phyloP scores from a whole-genome alignment of 768 basidiomycete genomes.

The Mycena capillaripes region DNA sequence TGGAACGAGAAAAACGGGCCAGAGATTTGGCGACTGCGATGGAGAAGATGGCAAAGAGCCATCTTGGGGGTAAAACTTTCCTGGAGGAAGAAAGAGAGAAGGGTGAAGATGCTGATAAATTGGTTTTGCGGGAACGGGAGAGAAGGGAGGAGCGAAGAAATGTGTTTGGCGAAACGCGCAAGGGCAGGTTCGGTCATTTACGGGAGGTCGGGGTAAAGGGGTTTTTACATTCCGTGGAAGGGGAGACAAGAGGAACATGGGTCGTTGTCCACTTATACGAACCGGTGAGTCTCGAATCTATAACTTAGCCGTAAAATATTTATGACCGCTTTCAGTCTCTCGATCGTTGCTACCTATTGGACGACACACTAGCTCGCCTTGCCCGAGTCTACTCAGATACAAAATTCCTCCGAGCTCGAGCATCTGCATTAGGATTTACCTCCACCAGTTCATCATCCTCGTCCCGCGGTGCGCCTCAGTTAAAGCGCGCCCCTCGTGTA shows the following conservation, averaged over 20 bases:
- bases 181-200: constrained; percentile 81
- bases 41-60: constrained; percentile 72
- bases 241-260: constrained; percentile 78
- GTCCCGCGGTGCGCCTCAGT: constrained; percentile 27
- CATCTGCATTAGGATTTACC: constrained; percentile 73
- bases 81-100: constrained; percentile 83
- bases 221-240: constrained; percentile 82
- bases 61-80: constrained; percentile 78
- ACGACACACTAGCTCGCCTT: constrained; percentile 75
- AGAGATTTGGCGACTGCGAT: constrained; percentile 68
- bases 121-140: constrained; percentile 60
- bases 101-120: constrained; percentile 62
- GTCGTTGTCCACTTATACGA: constrained; percentile 91
- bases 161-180: constrained; percentile 62
- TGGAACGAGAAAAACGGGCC: constrained; percentile 66
- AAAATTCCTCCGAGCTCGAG: constrained; percentile 88
- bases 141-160: constrained; percentile 52
- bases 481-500: constrained; percentile 34
- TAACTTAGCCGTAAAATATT: constrained; percentile 13
- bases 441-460: constrained; percentile 35
- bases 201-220: constrained; percentile 84
- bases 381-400: constrained; percentile 79
- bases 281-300: constrained; percentile 64
- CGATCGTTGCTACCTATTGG: constrained; percentile 79
- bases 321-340: constrained; percentile 64